Evolutionary conservation across 805 yeast species (phyloP).

Genomic region (Nakazawaea ernobii): DNA sequence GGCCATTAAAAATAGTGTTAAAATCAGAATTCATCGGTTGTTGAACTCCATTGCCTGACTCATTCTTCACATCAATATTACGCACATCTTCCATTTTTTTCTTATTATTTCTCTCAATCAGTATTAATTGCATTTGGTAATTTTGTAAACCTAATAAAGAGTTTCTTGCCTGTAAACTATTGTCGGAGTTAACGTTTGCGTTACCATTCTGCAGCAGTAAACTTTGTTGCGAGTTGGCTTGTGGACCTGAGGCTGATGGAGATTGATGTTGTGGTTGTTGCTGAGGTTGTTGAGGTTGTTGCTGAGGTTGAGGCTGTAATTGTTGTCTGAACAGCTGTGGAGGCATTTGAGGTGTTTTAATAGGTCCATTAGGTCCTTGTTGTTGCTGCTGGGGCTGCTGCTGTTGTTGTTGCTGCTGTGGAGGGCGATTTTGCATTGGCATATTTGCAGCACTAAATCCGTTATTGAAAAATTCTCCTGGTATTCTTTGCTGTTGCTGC

Average conservation of each 20-base stretch:
- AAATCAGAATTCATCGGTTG: constrained; percentile 14
- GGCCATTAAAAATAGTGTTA: constrained; percentile 15
- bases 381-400: constrained; percentile 5
- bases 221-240: not conserved
- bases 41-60: constrained; percentile 5
- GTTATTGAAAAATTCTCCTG: constrained; percentile 24
- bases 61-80: constrained; percentile 22
- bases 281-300: constrained; percentile 16
- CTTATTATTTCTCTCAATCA: constrained; percentile 72
- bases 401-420: constrained; percentile 19
- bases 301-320: constrained; percentile 13
- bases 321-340: constrained; percentile 5
- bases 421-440: constrained; percentile 19
- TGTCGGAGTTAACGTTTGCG: constrained; percentile 30
- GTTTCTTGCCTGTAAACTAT: constrained; percentile 4
- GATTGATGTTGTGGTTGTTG: constrained; percentile 12
- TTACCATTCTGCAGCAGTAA: constrained; percentile 26
- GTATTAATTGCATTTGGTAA: constrained; percentile 73
- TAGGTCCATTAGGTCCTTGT: not conserved
- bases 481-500: constrained; percentile 9
- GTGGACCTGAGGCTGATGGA: constrained; percentile 14
- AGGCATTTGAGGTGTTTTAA: constrained; percentile 1
- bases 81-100: constrained; percentile 54
- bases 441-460: constrained; percentile 5
- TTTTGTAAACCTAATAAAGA: constrained; percentile 43